These are phyloP conservation scores for Arabidopsis arenosa DNA, from an alignment of 345 rosid genomes.

Conservation along the genomic window DNA sequence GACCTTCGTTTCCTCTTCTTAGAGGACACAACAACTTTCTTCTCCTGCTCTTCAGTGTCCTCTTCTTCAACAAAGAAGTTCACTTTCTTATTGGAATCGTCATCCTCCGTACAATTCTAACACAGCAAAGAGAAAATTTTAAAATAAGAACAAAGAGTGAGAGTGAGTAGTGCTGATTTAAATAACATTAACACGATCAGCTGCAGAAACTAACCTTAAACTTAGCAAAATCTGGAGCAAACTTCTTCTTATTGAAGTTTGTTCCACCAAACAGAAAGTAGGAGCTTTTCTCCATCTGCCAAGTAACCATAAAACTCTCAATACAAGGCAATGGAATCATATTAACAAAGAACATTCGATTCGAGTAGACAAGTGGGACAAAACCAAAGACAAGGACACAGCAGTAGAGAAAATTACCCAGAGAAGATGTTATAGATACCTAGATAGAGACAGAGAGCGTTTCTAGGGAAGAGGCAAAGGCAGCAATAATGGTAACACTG, in stretches of 20 bases:
- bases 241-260: constrained; percentile 66
- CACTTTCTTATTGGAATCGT: constrained; percentile 43
- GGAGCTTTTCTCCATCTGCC: constrained; percentile 63
- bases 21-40: constrained; percentile 37
- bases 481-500: background rate
- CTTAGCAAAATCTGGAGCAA: constrained; percentile 61
- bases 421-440: background rate
- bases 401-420: constrained; percentile 3
- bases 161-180: background rate
- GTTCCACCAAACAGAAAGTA: constrained; percentile 85
- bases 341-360: background rate
- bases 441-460: background rate
- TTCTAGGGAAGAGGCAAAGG: background rate
- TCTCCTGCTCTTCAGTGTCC: constrained; percentile 43
- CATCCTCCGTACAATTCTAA: constrained; percentile 52
- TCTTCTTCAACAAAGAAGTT: constrained; percentile 50
- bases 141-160: background rate
- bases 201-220: constrained; percentile 55
- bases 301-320: constrained; percentile 10
- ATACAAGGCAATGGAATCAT: background rate
- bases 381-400: background rate
- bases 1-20: constrained; percentile 71
- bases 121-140: background rate
- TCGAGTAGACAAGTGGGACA: background rate
- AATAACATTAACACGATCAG: background rate